These are phyloP conservation scores for Acanthamoeba royreba DNA, from an alignment of 208 protist genomes.

Conservation along the genomic window DNA sequence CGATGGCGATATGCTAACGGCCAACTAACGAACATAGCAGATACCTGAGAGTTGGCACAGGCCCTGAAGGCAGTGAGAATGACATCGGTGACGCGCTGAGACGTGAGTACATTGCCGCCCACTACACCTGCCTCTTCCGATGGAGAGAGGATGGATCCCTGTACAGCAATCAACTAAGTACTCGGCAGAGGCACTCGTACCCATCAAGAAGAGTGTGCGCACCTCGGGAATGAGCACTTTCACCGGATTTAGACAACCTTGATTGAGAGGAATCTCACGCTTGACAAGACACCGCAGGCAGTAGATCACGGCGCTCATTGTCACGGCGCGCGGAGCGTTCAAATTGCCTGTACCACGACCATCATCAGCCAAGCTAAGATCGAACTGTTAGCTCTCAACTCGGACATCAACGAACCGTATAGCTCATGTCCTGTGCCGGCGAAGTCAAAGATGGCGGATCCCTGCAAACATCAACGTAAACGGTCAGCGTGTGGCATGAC, in stretches of 20 bases:
- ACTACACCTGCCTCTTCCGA: conserved; percentile 88
- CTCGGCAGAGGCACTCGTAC: background rate
- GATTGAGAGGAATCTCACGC: conserved; percentile 91
- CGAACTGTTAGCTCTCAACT: background rate
- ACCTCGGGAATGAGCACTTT: conserved; percentile 76
- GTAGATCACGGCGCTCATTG: conserved; percentile 91
- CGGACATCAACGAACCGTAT: conserved; percentile 44
- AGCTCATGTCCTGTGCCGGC: conserved; percentile 86
- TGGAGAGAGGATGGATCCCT: conserved; percentile 84
- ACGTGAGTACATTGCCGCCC: conserved; percentile 94
- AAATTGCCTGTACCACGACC: conserved; percentile 77
- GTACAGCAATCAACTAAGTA: conserved; percentile 73
- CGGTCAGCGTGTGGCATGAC: background rate
- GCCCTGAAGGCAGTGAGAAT: conserved; percentile 90
- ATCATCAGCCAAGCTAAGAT: background rate
- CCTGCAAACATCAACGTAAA: background rate
- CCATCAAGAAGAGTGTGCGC: background rate
- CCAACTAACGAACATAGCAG: background rate
- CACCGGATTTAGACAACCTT: conserved; percentile 90
- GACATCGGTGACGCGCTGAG: conserved; percentile 92
- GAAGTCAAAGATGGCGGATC: conserved; percentile 91
- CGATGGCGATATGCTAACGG: background rate
- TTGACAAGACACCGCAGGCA: conserved; percentile 91
- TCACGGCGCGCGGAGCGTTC: conserved; percentile 88
- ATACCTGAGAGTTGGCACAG: conserved; percentile 83